phyloP scores from a whole-genome alignment of 139 green algal genomes.

The Asterochloris erici region DNA sequence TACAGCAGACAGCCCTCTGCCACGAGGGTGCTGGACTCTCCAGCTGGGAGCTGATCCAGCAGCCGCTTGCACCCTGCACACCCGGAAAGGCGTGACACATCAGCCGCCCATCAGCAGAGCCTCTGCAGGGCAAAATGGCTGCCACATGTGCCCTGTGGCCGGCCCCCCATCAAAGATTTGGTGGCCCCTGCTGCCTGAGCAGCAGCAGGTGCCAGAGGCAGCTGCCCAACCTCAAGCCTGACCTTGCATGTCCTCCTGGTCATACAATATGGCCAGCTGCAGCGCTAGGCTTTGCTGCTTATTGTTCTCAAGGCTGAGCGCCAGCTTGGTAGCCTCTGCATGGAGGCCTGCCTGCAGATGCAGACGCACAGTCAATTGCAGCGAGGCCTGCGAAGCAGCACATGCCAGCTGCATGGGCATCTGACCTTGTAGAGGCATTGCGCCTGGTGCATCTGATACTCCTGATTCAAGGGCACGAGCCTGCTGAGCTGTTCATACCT shows the following conservation, averaged over 20 bases:
- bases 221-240: neutral
- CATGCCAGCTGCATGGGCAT: neutral
- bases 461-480: neutral
- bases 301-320: neutral
- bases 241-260: slow-evolving; percentile 69
- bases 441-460: slow-evolving; percentile 7
- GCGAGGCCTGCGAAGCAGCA: neutral
- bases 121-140: neutral
- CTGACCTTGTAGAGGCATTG: slow-evolving; percentile 9
- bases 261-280: slow-evolving; percentile 68
- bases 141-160: neutral
- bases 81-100: too few species aligned
- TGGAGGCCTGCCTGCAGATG: slow-evolving; percentile 1
- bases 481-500: slow-evolving; percentile 13
- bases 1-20: slow-evolving; percentile 74
- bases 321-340: slow-evolving; percentile 8
- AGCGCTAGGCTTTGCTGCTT: slow-evolving; percentile 23
- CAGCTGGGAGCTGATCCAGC: slow-evolving; percentile 55
- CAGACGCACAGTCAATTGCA: neutral
- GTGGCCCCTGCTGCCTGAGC: neutral
- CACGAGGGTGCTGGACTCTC: slow-evolving; percentile 53
- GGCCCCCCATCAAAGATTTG: neutral
- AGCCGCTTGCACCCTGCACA: slow-evolving; percentile 54
- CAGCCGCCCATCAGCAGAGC: neutral
- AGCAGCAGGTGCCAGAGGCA: neutral